Evolutionary conservation across 345 rosid species (phyloP), one percentile per base, ranked within the genome.

Genomic region (Sonneratia caseolaris): DNA sequence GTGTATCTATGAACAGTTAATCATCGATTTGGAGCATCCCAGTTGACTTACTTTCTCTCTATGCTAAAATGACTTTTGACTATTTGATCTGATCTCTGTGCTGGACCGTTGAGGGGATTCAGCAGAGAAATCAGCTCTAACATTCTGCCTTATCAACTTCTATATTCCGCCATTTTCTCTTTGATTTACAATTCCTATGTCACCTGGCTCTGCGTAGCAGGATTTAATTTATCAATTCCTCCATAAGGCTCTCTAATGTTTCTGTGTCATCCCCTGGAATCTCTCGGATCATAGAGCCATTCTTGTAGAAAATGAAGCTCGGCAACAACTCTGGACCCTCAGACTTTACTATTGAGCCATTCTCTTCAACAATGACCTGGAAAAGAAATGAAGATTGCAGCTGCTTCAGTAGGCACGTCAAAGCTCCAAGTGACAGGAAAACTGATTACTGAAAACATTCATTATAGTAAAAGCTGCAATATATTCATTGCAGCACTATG

Each of bases 251-350:
- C 36, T 59, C 64, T 10, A 59, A 59, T 8, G 64, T 7, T 59
- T 59, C 64, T 22, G 64, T 35, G 64, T 59, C 64, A 12, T 59
- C 66, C 19, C 66, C 66, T 10, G 15, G 66, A 62, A 62, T 62
- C 9, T 62, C 37, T 35, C 37, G 66, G 37, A 62, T 13, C 66
- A 62, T 62, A 7, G 66, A 62, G 38, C 66, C 18, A 32, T 35
- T 32, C 38, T 35, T 62, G 38, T 62, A 62, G 38, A 62, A 32
- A 62, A 62, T 62, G 66, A 62, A 27, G 38, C 66, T 11, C 13
- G 66, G 66, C 38, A 62, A 35, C 7, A 62, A 12, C 38, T 62
- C 66, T 27, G 66, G 38, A 11, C 37, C 38, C 66, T 62, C 18
- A 10, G 37, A 62, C 32, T 27, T 27, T 35, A 62, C 3, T 62